Percentiles rank a stretch among this genome's conserved stretches.
These are phyloP conservation scores for Metschnikowia picachoensis DNA, from an alignment of 805 yeast species.

Conservation along the genomic window DNA sequence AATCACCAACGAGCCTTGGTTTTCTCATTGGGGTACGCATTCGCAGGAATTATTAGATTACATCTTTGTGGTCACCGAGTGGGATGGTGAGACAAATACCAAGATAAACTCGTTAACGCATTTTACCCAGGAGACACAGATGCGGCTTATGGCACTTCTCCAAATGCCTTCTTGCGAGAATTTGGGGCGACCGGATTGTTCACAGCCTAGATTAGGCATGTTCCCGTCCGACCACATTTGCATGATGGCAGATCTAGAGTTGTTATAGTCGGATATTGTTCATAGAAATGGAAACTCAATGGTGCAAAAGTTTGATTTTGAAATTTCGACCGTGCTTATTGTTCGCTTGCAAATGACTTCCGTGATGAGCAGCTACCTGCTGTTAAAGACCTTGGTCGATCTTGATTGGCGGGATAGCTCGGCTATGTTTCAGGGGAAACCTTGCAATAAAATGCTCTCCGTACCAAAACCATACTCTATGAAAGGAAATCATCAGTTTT, in stretches of 20 bases:
- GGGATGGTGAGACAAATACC: background rate
- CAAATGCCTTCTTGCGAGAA: constrained; percentile 3
- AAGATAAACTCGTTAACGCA: background rate
- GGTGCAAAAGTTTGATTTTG: too few species aligned
- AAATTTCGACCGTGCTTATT: too few species aligned
- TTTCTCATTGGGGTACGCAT: constrained; percentile 1
- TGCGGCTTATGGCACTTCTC: constrained; percentile 2
- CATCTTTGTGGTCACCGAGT: constrained; percentile 4
- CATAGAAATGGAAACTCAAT: too few species aligned
- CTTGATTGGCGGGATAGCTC: too few species aligned
- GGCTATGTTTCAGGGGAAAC: too few species aligned
- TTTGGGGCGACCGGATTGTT: background rate
- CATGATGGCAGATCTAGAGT: constrained; percentile 9
- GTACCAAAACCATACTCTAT: too few species aligned
- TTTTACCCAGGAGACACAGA: background rate
- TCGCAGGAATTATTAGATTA: constrained; percentile 2
- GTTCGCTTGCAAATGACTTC: too few species aligned
- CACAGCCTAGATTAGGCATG: constrained; percentile 3
- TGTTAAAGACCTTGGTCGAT: too few species aligned
- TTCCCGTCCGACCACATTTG: constrained; percentile 8
- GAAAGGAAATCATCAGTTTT: too few species aligned
- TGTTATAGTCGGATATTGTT: too few species aligned
- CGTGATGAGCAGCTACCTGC: too few species aligned
- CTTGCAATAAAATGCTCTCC: too few species aligned
- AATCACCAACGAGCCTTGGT: constrained; percentile 2